phyloP scores from a whole-genome alignment of 805 yeast genomes.

The Starmerella geochares region DNA sequence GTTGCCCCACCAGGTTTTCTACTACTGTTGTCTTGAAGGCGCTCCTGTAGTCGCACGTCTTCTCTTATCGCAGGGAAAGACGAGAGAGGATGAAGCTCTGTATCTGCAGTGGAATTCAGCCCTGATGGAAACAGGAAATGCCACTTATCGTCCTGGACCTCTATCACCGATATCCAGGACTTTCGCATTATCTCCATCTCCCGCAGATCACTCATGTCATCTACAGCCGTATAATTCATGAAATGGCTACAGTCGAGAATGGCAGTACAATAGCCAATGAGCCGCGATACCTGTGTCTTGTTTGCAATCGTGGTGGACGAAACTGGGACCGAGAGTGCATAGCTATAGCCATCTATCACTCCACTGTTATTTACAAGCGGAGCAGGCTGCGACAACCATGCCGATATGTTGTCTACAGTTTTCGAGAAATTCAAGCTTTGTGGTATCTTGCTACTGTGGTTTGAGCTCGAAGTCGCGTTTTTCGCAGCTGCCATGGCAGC shows the following conservation, averaged over 20 bases:
- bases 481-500: slow-evolving; percentile 11
- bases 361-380: slow-evolving; percentile 7
- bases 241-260: slow-evolving; percentile 17
- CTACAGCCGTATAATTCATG: slow-evolving; percentile 6
- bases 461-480: background rate
- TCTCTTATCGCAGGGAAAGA: slow-evolving; percentile 21
- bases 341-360: slow-evolving; percentile 13
- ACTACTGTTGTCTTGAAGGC: background rate
- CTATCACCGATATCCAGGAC: slow-evolving; percentile 5
- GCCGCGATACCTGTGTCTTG: slow-evolving; percentile 8
- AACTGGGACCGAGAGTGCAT: slow-evolving; percentile 14
- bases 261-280: slow-evolving; percentile 21
- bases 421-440: background rate
- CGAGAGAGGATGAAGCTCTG: slow-evolving; percentile 6
- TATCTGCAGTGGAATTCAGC: background rate
- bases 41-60: slow-evolving; percentile 1
- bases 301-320: background rate
- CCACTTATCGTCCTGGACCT: slow-evolving; percentile 9
- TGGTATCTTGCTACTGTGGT: background rate
- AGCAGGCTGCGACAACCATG: slow-evolving; percentile 14
- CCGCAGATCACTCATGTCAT: background rate
- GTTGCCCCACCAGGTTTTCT: slow-evolving; percentile 15
- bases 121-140: slow-evolving; percentile 13
- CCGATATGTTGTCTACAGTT: slow-evolving; percentile 6
- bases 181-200: background rate